These are phyloP conservation scores for Geoglossum glabrum DNA, from an alignment of 495 filamentous ascomycete species.

Conservation along the genomic window DNA sequence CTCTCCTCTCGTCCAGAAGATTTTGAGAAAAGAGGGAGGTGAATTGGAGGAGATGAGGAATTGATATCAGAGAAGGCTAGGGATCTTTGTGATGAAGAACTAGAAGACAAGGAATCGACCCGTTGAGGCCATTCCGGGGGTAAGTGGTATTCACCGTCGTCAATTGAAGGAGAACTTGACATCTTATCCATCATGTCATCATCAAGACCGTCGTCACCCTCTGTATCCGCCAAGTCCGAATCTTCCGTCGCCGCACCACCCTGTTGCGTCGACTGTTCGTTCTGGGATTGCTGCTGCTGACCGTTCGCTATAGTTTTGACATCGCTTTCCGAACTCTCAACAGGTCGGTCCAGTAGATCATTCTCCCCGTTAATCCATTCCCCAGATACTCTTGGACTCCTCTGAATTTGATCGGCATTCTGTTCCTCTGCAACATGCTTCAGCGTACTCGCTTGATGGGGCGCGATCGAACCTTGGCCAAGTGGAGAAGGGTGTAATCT, in stretches of 20 bases:
- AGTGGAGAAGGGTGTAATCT: slow-evolving; percentile 26
- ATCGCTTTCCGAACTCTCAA: background rate
- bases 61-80: slow-evolving; percentile 11
- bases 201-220: slow-evolving; percentile 58
- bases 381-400: slow-evolving; percentile 26
- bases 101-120: slow-evolving; percentile 19
- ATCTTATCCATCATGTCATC: slow-evolving; percentile 95
- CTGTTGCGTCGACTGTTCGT: background rate
- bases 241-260: slow-evolving; percentile 20
- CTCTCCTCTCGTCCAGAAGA: slow-evolving; percentile 12
- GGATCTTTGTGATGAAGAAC: slow-evolving; percentile 8
- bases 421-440: slow-evolving; percentile 54
- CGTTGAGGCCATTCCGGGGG: slow-evolving; percentile 19
- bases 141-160: slow-evolving; percentile 64
- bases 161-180: slow-evolving; percentile 92
- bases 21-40: slow-evolving; percentile 19
- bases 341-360: background rate
- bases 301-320: background rate
- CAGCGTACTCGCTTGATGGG: slow-evolving; percentile 69
- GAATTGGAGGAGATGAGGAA: slow-evolving; percentile 34
- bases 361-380: slow-evolving; percentile 1
- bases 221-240: slow-evolving; percentile 49
- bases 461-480: slow-evolving; percentile 38
- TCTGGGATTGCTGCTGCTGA: background rate
- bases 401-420: slow-evolving; percentile 39